phyloP scores from a whole-genome alignment of 2,329 filamentous ascomycete species.

The Penicillium sp. region DNA sequence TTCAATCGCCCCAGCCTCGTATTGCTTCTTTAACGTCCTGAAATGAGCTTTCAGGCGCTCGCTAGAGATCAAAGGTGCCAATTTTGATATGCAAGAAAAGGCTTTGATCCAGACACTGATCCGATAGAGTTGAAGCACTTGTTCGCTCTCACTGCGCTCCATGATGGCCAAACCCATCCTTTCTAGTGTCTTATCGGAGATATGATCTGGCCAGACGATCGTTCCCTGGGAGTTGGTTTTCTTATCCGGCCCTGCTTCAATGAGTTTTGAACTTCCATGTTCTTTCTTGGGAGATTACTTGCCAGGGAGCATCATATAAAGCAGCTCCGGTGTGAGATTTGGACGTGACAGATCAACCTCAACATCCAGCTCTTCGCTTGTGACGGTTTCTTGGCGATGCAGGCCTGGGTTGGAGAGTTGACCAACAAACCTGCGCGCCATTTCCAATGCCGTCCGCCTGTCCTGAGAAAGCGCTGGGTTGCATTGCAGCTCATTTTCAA shows the following conservation, averaged over 20 bases:
- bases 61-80: slow-evolving; percentile 25
- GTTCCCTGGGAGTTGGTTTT: slow-evolving; percentile 27
- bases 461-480: slow-evolving; percentile 29
- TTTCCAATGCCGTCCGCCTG: slow-evolving; percentile 23
- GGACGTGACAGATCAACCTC: slow-evolving; percentile 19
- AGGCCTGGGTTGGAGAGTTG: slow-evolving; percentile 28
- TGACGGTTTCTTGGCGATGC: slow-evolving; percentile 16
- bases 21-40: slow-evolving; percentile 25
- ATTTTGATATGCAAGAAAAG: slow-evolving; percentile 25
- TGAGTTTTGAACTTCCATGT: neutral
- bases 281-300: neutral
- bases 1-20: slow-evolving; percentile 24
- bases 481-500: slow-evolving; percentile 31
- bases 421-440: slow-evolving; percentile 25
- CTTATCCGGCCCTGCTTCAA: slow-evolving; percentile 18
- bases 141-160: slow-evolving; percentile 24
- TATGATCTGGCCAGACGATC: slow-evolving; percentile 30
- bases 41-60: slow-evolving; percentile 24
- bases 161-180: slow-evolving; percentile 32
- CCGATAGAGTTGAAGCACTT: slow-evolving; percentile 25
- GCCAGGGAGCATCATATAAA: slow-evolving; percentile 32
- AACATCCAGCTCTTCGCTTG: slow-evolving; percentile 15
- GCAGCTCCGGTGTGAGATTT: slow-evolving; percentile 26
- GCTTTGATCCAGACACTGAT: slow-evolving; percentile 29
- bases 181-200: slow-evolving; percentile 26